phyloP scores from a whole-genome alignment of 2,329 filamentous ascomycete species.

The Colletotrichum tanaceti region DNA sequence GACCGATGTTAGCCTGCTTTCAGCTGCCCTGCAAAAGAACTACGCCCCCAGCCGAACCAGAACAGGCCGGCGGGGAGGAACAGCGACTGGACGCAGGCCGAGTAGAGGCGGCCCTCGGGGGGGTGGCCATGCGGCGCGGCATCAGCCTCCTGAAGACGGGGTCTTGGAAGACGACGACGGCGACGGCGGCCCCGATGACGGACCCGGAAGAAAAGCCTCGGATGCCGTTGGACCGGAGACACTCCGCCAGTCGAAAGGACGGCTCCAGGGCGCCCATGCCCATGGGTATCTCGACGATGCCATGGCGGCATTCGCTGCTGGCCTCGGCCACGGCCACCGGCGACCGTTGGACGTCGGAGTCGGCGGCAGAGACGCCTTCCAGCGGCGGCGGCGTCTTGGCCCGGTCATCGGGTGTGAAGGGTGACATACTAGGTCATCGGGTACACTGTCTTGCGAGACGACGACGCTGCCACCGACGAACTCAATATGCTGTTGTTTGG shows the following conservation, averaged over 20 bases:
- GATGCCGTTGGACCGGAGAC: constrained; percentile 4
- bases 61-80: constrained; percentile 74
- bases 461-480: background rate
- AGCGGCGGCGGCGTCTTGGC: background rate
- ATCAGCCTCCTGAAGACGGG: constrained; percentile 66
- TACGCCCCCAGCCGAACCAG: constrained; percentile 77
- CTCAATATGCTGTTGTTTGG: background rate
- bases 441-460: background rate
- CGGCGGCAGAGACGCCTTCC: constrained; percentile 10
- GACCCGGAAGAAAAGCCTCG: constrained; percentile 38
- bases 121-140: constrained; percentile 44
- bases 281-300: constrained; percentile 11
- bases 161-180: constrained; percentile 67
- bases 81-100: constrained; percentile 70
- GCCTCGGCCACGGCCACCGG: constrained; percentile 20
- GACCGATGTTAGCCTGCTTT: background rate
- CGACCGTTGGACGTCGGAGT: background rate
- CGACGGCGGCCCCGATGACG: constrained; percentile 64
- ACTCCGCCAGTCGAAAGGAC: constrained; percentile 2
- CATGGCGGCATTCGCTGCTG: background rate
- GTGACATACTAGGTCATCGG: constrained; percentile 20
- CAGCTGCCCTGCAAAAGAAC: constrained; percentile 66
- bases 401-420: background rate
- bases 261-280: constrained; percentile 19
- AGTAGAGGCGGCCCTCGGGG: constrained; percentile 73